Conservation (phyloP, 2,329 filamentous ascomycete genomes). For the Colletotrichum cordylinicola region DNA sequence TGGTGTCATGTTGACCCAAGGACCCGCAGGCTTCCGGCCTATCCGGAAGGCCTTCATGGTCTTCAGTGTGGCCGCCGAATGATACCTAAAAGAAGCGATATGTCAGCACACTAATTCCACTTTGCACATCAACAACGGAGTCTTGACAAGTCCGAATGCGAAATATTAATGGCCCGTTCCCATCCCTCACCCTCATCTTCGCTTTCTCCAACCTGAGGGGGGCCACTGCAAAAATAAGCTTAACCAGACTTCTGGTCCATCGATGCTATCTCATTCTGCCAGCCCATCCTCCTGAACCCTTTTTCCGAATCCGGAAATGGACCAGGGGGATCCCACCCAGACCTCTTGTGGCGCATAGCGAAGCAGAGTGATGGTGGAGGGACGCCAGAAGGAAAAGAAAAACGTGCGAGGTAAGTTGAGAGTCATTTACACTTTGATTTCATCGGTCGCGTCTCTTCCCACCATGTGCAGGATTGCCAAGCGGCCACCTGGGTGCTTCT, state of each 20-base stretch:
- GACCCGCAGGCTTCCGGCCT: conserved; percentile 57
- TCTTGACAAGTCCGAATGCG: neutral
- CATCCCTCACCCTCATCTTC: neutral
- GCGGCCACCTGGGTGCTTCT: conserved; percentile 63
- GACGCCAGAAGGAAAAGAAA: neutral
- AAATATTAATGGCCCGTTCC: conserved; percentile 14
- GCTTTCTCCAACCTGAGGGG: neutral
- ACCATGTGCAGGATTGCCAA: conserved; percentile 68
- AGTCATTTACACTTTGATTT: conserved; percentile 59
- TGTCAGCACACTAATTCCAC: conserved; percentile 31
- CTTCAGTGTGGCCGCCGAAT: conserved; percentile 55
- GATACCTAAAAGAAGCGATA: conserved; percentile 53
- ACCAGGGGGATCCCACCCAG: neutral
- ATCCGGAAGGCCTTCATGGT: conserved; percentile 67
- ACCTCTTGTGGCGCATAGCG: neutral
- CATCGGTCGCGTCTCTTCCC: conserved; percentile 63
- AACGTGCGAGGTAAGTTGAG: neutral
- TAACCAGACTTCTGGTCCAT: conserved; percentile 18
- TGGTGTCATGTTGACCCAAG: conserved; percentile 64
- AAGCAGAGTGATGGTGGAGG: neutral
- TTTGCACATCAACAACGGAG: conserved; percentile 2
- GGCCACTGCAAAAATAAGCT: conserved; percentile 5
- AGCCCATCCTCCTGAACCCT: neutral
- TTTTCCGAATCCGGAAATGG: neutral
- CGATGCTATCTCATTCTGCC: neutral